A percentile compares a stretch with the other conserved stretches of the same genome.
Conservation (phyloP, 495 filamentous ascomycete genomes). For the Parathielavia hyrcaniae region DNA sequence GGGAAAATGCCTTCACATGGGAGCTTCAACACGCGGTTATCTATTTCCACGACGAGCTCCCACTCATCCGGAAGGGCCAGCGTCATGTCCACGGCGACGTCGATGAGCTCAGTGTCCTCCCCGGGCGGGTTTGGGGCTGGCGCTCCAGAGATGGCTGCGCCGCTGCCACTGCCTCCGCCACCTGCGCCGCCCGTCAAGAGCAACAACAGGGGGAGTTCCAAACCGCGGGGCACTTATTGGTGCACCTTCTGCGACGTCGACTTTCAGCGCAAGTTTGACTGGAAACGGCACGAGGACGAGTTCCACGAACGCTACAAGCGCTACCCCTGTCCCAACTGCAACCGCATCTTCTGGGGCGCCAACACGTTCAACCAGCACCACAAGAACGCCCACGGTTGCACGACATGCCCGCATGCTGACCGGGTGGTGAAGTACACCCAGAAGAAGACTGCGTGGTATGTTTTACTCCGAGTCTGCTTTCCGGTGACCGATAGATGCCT, state of each 20-base stretch:
- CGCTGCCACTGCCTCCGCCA: slow-evolving; percentile 10
- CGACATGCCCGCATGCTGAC: slow-evolving; percentile 45
- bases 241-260: slow-evolving; percentile 48
- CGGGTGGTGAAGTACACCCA: slow-evolving; percentile 38
- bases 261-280: slow-evolving; percentile 49
- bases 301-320: slow-evolving; percentile 48
- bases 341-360: slow-evolving; percentile 46
- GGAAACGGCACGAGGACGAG: slow-evolving; percentile 49
- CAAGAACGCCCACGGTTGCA: slow-evolving; percentile 47
- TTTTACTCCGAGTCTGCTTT: not conserved
- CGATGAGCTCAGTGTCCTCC: slow-evolving; percentile 31
- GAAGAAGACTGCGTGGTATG: slow-evolving; percentile 30
- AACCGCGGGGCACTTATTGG: slow-evolving; percentile 40
- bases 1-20: slow-evolving; percentile 11
- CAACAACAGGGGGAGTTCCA: slow-evolving; percentile 30
- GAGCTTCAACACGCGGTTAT: slow-evolving; percentile 24
- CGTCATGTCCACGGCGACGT: slow-evolving; percentile 27
- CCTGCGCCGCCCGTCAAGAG: slow-evolving; percentile 23
- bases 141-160: slow-evolving; percentile 15
- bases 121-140: slow-evolving; percentile 11
- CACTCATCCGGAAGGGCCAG: slow-evolving; percentile 34
- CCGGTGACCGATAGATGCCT: slow-evolving; percentile 8
- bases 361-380: slow-evolving; percentile 50
- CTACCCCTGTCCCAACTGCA: slow-evolving; percentile 46
- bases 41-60: slow-evolving; percentile 36